phyloP scores from a whole-genome alignment of 2,329 filamentous ascomycete genomes.

The Trichoderma endophyticum region DNA sequence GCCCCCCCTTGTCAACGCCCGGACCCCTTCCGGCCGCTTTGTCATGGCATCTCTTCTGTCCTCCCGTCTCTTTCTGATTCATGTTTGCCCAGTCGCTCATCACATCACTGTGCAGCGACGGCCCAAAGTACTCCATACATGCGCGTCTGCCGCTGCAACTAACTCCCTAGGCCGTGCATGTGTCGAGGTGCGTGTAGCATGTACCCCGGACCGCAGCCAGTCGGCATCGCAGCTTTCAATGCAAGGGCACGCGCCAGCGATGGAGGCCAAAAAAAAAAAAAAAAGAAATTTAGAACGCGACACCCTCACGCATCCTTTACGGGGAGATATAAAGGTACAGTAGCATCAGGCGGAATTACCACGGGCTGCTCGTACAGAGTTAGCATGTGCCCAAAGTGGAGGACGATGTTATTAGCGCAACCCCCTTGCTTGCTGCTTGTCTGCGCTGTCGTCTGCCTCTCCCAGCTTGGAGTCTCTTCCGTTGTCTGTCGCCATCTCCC shows the following conservation, averaged over 20 bases:
- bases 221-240: background rate
- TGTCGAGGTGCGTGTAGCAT: background rate
- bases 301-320: background rate
- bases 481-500: background rate
- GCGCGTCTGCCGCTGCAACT: slow-evolving; percentile 14
- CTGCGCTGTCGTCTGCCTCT: background rate
- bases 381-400: background rate
- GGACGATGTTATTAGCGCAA: background rate
- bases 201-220: background rate
- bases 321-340: background rate
- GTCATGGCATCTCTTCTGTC: background rate
- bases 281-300: background rate
- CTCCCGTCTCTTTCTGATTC: background rate
- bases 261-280: background rate
- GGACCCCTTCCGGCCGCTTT: background rate
- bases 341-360: background rate
- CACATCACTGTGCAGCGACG: slow-evolving; percentile 3
- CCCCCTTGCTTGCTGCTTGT: background rate
- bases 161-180: background rate
- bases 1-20: slow-evolving; percentile 2
- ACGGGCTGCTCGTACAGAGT: background rate
- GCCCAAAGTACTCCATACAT: background rate
- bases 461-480: background rate
- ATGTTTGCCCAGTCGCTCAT: background rate
- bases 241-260: slow-evolving; percentile 8